phyloP scores from a whole-genome alignment of 163 green algal genomes.

The Scenedesmus sp. region DNA sequence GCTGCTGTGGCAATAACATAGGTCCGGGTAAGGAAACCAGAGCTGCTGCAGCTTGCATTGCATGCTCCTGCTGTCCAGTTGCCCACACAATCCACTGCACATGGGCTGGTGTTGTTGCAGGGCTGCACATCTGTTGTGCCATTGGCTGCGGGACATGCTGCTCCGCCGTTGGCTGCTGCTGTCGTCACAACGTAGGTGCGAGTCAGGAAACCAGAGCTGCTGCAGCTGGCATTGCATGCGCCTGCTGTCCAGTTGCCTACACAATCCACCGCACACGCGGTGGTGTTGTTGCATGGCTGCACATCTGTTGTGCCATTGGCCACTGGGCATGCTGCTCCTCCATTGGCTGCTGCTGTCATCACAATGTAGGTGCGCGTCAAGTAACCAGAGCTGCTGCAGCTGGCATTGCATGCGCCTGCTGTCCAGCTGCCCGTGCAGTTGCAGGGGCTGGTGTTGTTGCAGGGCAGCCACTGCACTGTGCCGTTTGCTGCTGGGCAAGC shows the following conservation, averaged over 20 bases:
- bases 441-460: conserved; percentile 6
- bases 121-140: neutral
- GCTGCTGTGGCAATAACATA: neutral
- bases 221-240: conserved; percentile 4
- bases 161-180: neutral
- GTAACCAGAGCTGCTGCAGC: neutral
- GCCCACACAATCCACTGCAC: neutral
- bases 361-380: neutral
- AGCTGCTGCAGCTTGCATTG: conserved; percentile 7
- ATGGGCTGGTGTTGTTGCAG: conserved; percentile 1
- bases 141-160: neutral
- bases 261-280: conserved; percentile 1
- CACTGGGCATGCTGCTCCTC: neutral
- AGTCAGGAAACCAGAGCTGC: neutral
- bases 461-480: neutral
- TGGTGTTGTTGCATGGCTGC: neutral
- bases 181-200: neutral
- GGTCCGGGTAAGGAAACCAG: neutral
- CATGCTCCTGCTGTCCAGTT: neutral
- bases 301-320: neutral
- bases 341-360: neutral
- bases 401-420: neutral
- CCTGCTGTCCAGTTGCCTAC: neutral
- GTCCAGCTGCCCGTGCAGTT: neutral
- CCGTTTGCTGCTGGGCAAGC: neutral